Base-by-base conservation (phyloP, 208 protist genomes). In the Trypanosoma brucei region DNA sequence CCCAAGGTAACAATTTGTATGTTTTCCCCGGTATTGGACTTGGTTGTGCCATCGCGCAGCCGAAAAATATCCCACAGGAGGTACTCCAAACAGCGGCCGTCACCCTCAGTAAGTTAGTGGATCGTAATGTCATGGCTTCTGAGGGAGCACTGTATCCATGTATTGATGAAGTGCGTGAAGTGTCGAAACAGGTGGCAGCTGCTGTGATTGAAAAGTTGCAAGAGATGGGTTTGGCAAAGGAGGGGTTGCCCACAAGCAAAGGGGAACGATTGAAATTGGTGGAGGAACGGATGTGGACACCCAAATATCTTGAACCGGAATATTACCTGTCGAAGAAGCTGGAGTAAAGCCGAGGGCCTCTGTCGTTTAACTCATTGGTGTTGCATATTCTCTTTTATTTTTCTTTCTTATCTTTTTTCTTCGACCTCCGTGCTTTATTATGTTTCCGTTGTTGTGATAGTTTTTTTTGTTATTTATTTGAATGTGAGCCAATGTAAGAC, bases 1-100 rank as follows among this genome's bases (percentile, higher is more conserved):
- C 91, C 48, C 98, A 99, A 81, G 96, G 94, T 46, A 99, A 99
- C 83, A 99, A 99, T 82, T 88, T 98, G 50, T 95, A 96, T 72
- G 86, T 98, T 54, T 98, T 98, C 83, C 96, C 96, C 31, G 97
- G 96, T 48, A 57, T 98, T 31, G 97, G 93, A 46, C 86, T 98
- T 30, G 98, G 92, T 42, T 87, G 82, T 64, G 63, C 54, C 48
- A 62, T 92, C 9, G 81, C 82, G 13, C 74, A 89, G 67, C 73
- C 88, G n/a, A 75, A 65, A 11, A 51, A 80, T 51, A 96, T 98
- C 45, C 90, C 95, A 8, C 86, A 98, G 55, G 72, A 79, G 42
- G 95, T 97, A 57, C 70, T 98, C 59, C 68, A 83, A 31, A 66
- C 66, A 3, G 86, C 96, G 0, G 83, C 95, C 14, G 52, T 62